A percentile compares a stretch with the other conserved stretches of the same genome.
Conservation (phyloP, 1,284 basidiomycete genomes). For the Takashimella koratensis region DNA sequence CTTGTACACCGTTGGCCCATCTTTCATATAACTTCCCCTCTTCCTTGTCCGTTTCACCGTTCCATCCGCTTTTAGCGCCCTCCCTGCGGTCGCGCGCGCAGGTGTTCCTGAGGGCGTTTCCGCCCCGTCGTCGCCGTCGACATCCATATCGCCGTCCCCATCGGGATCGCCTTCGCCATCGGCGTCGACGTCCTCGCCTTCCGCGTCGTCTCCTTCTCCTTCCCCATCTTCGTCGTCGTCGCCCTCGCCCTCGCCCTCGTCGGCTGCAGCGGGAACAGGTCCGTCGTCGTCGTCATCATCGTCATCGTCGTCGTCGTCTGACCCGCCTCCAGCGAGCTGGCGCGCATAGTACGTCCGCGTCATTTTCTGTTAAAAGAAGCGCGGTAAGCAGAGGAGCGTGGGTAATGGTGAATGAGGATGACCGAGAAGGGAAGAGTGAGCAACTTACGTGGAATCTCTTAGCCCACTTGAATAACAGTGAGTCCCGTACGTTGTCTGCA, state of each 20-base stretch:
- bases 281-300: slow-evolving; percentile 17
- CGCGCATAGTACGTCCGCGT: slow-evolving; percentile 31
- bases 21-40: slow-evolving; percentile 39
- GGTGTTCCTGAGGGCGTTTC: slow-evolving; percentile 7
- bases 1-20: slow-evolving; percentile 45
- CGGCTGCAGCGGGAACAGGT: slow-evolving; percentile 7
- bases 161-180: slow-evolving; percentile 5
- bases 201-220: slow-evolving; percentile 9
- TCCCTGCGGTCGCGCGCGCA: slow-evolving; percentile 10
- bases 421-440: too few species aligned
- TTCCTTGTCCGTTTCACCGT: slow-evolving; percentile 18
- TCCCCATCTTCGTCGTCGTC: slow-evolving; percentile 1
- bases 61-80: slow-evolving; percentile 3
- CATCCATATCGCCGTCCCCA: slow-evolving; percentile 1
- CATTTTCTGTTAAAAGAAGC: slow-evolving; percentile 38
- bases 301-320: slow-evolving; percentile 10
- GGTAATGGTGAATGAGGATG: too few species aligned
- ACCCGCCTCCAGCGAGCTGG: slow-evolving; percentile 4
- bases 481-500: slow-evolving; percentile 46
- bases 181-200: slow-evolving; percentile 9
- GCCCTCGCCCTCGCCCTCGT: background rate
- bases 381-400: too few species aligned
- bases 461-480: slow-evolving; percentile 44
- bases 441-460: slow-evolving; percentile 44
- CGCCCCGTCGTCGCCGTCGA: slow-evolving; percentile 12